Percentiles rank a stretch among this genome's conserved stretches.
Evolutionary conservation across 108 stramenopile species (phyloP).

Genomic region (Halocafeteria seosinensis): DNA sequence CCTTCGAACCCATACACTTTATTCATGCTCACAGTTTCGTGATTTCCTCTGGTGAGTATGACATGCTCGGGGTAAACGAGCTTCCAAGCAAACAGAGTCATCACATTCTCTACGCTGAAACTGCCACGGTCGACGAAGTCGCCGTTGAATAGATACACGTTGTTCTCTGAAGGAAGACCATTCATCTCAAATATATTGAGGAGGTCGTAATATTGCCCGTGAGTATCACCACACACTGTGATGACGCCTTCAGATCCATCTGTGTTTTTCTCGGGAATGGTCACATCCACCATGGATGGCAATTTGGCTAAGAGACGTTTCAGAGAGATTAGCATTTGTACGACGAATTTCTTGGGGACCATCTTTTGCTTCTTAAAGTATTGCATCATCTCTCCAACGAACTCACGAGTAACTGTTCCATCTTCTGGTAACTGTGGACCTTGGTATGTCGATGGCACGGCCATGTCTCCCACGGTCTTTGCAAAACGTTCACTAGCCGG

Average conservation of each 20-base stretch:
- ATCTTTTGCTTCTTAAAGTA: slow-evolving; percentile 69
- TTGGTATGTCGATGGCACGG: slow-evolving; percentile 50
- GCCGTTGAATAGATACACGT: slow-evolving; percentile 94
- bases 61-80: slow-evolving; percentile 58
- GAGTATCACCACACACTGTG: slow-evolving; percentile 80
- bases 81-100: slow-evolving; percentile 71
- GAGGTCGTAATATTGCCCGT: slow-evolving; percentile 97
- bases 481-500: slow-evolving; percentile 50
- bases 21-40: slow-evolving; percentile 97
- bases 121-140: slow-evolving; percentile 93
- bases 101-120: slow-evolving; percentile 78
- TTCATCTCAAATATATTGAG: slow-evolving; percentile 85
- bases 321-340: slow-evolving; percentile 49
- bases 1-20: slow-evolving; percentile 96
- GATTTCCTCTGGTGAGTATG: slow-evolving; percentile 70
- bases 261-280: slow-evolving; percentile 26
- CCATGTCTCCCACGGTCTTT: slow-evolving; percentile 27
- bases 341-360: slow-evolving; percentile 75
- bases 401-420: slow-evolving; percentile 39
- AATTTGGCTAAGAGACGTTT: slow-evolving; percentile 43
- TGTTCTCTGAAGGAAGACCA: slow-evolving; percentile 48
- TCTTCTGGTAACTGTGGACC: slow-evolving; percentile 63
- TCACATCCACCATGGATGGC: slow-evolving; percentile 49
- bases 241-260: neutral
- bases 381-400: slow-evolving; percentile 62